phyloP scores from a whole-genome alignment of 768 basidiomycete species.

The Boletus insuetus region DNA sequence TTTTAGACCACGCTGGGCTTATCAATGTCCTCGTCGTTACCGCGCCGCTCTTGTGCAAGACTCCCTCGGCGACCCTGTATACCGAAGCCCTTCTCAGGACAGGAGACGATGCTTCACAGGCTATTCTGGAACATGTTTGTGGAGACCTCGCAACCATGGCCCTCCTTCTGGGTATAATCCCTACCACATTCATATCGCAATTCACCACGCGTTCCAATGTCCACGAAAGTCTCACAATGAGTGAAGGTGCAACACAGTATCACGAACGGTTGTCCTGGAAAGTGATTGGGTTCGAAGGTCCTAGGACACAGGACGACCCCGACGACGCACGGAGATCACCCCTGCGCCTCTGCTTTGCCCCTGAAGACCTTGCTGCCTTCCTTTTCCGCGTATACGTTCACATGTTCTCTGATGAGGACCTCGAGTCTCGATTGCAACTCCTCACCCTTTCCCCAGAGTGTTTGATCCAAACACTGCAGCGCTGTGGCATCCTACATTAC shows the following conservation, averaged over 20 bases:
- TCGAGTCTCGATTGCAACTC: background rate
- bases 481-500: constrained; percentile 38
- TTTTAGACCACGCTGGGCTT: constrained; percentile 25
- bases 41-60: constrained; percentile 19
- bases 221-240: constrained; percentile 12
- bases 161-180: constrained; percentile 25
- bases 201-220: constrained; percentile 26
- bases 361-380: constrained; percentile 18
- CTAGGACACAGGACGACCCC: background rate
- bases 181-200: constrained; percentile 19
- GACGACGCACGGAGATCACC: background rate
- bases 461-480: background rate
- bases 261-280: constrained; percentile 30
- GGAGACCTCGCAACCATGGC: constrained; percentile 26
- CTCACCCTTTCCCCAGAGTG: background rate
- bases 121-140: constrained; percentile 16
- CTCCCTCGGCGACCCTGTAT: constrained; percentile 24
- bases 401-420: constrained; percentile 30
- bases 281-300: background rate
- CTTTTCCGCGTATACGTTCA: constrained; percentile 23
- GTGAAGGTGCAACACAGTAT: constrained; percentile 6
- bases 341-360: constrained; percentile 9
- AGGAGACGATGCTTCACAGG: constrained; percentile 11
- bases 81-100: constrained; percentile 24
- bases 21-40: constrained; percentile 27